phyloP scores from a whole-genome alignment of 169 alveolate species.

The Plasmodium vinckei region DNA sequence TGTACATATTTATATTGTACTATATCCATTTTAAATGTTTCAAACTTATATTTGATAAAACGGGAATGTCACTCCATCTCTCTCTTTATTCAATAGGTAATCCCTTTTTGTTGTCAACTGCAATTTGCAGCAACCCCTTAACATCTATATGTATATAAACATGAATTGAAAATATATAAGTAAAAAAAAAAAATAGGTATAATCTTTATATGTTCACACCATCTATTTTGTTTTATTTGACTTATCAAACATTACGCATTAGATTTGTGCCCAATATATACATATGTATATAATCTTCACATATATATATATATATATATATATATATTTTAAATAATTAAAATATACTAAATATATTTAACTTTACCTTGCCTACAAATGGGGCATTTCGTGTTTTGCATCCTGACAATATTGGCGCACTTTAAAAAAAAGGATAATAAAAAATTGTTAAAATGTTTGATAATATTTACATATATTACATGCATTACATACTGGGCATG shows the following conservation, averaged over 20 bases:
- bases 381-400: conserved; percentile 85
- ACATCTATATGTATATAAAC: conserved; percentile 7
- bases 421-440: conserved; percentile 11
- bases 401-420: conserved; percentile 84
- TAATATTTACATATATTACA: neutral
- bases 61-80: neutral
- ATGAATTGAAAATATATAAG: conserved; percentile 1
- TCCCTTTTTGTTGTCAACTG: conserved; percentile 35
- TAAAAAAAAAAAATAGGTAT: neutral
- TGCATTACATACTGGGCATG: neutral
- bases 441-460: neutral
- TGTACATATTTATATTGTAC: no score
- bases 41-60: neutral
- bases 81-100: neutral
- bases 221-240: neutral
- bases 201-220: neutral
- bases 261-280: no score
- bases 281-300: no score
- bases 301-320: neutral
- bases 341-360: neutral
- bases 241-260: neutral
- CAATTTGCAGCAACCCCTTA: conserved; percentile 37
- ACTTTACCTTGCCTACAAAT: conserved; percentile 83
- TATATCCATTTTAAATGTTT: neutral
- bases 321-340: neutral